Percentiles rank a stretch among this genome's conserved stretches.
Conservation (phyloP, 768 basidiomycete genomes). For the Amanita pseudoporphyria region DNA sequence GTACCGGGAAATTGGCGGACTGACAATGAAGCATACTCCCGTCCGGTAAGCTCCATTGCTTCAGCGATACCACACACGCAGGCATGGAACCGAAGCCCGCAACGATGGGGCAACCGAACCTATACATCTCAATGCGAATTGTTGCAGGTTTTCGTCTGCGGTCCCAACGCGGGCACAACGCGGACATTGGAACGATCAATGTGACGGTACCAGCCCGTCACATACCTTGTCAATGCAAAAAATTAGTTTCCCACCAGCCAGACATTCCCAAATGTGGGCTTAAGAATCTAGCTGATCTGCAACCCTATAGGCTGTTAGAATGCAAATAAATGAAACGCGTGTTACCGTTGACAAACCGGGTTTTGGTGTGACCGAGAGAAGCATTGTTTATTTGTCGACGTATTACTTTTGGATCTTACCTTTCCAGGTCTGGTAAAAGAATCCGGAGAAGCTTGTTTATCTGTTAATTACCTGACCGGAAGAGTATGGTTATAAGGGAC, state of each 20-base stretch:
- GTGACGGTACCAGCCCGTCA: neutral
- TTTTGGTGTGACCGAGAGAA: slow-evolving; percentile 37
- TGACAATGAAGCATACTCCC: neutral
- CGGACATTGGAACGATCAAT: neutral
- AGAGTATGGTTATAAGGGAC: slow-evolving; percentile 36
- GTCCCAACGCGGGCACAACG: neutral
- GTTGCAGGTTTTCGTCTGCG: neutral
- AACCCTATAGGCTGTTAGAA: slow-evolving; percentile 1
- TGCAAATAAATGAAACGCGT: slow-evolving; percentile 14
- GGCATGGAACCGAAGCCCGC: neutral
- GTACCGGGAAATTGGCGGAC: slow-evolving; percentile 3
- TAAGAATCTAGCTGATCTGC: neutral
- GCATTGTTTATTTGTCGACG: slow-evolving; percentile 24
- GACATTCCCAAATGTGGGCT: neutral
- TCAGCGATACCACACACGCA: neutral
- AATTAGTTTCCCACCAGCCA: neutral
- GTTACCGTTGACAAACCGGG: slow-evolving; percentile 14
- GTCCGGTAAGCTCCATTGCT: neutral
- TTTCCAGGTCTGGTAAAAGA: slow-evolving; percentile 44
- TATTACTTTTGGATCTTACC: slow-evolving; percentile 27
- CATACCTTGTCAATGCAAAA: neutral
- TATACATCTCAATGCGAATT: neutral
- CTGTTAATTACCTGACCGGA: slow-evolving; percentile 36
- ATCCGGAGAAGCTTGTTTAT: slow-evolving; percentile 47
- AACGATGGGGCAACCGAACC: neutral